Evolutionary conservation across 2,329 filamentous ascomycete species (phyloP), one percentile per base, ranked within the genome.

Genomic region (Stachybotrys chlorohalonatus): DNA sequence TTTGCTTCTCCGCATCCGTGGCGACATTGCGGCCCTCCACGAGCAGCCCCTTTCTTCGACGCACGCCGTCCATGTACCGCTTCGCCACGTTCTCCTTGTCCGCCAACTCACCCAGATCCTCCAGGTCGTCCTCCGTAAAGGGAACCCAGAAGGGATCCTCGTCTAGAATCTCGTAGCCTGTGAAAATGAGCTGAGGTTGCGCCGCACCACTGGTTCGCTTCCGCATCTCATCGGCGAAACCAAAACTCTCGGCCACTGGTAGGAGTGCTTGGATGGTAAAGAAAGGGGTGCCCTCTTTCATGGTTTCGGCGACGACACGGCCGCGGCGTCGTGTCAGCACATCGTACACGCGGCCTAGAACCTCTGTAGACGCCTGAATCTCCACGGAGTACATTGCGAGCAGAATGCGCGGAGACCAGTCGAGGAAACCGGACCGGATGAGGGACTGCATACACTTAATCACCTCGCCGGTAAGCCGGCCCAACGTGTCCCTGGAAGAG

Each of bases 131-230:
- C 67, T 97, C 94, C 0, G 93, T 97, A 60, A 90, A 91, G 1
- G 94, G 94, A 50, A 95, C 91, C 94, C 94, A 99, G 75, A 95
- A 95, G 0, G 94, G 94, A 75, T 99, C 94, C 72, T 96, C 87
- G 68, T 97, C 91, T 2, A 97, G 77, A 62, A 95, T 82, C 70
- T 96, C 90, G 66, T 92, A 99, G 1, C 94, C 94, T 7, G 89
- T 83, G 68, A 97, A 99, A 57, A 95, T 87, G 45, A 99, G 79
- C 76, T 97, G 94, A 52, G 94, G 94, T 64, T 90, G 88, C 1
- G 94, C 94, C 3, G 89, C 90, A 3, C 94, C 94, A 7, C 86
- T 91, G 1, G 91, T 96, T 7, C 92, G 83, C 74, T 97, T 97
- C 56, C 94, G 85, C 74, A 99, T 97, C 72, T 99, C 94, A 67